phyloP scores from a whole-genome alignment of 1,284 basidiomycete genomes.

The Golubevia pallescens region DNA sequence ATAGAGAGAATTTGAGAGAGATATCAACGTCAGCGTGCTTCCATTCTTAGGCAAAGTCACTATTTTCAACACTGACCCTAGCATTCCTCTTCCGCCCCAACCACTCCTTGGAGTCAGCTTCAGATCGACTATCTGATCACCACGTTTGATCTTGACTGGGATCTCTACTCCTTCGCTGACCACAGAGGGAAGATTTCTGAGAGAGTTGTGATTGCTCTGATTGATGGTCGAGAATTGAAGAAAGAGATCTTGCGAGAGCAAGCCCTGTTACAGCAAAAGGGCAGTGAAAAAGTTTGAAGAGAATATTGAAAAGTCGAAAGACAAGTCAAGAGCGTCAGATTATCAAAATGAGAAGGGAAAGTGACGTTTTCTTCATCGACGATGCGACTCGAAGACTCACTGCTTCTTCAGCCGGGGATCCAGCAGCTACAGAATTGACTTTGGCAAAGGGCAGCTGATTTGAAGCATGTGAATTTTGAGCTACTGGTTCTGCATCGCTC shows the following conservation, averaged over 20 bases:
- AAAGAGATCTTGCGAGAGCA: constrained; percentile 20
- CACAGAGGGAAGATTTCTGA: constrained; percentile 23
- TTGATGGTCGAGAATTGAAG: constrained; percentile 24
- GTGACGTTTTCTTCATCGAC: no score
- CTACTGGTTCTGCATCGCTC: neutral
- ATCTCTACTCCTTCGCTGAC: constrained; percentile 20
- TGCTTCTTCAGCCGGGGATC: constrained; percentile 27
- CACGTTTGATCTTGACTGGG: constrained; percentile 11
- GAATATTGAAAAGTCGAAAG: no score
- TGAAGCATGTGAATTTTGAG: no score
- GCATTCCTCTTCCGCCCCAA: constrained; percentile 37
- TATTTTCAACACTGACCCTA: constrained; percentile 13
- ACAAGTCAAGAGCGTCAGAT: no score
- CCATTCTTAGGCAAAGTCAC: no score
- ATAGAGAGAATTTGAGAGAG: no score
- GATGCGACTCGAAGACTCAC: constrained; percentile 2
- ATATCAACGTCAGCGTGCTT: no score
- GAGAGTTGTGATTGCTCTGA: constrained; percentile 7
- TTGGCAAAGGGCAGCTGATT: constrained; percentile 19
- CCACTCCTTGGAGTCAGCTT: constrained; percentile 18
- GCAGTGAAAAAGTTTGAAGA: no score
- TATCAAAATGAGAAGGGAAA: no score
- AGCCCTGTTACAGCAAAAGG: no score
- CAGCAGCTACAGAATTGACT: constrained; percentile 30
- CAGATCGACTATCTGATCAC: constrained; percentile 2